phyloP scores from a whole-genome alignment of 2,329 filamentous ascomycete species.

The Botrytis elliptica region DNA sequence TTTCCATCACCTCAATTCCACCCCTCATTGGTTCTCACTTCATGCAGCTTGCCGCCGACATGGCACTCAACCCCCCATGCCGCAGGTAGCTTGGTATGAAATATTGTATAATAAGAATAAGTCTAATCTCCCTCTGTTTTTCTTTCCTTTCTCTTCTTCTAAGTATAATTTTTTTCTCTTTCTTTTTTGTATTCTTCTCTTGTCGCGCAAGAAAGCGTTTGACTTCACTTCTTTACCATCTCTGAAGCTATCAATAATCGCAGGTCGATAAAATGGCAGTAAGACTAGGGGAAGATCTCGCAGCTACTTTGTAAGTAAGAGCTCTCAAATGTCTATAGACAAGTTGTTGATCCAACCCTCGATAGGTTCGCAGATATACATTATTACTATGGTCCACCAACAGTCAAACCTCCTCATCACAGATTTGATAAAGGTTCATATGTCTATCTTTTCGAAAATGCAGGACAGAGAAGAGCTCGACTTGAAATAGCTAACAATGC shows the following conservation, averaged over 20 bases:
- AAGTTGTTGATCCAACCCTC: slow-evolving; percentile 23
- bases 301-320: slow-evolving; percentile 50
- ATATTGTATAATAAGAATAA: not conserved
- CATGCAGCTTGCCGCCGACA: slow-evolving; percentile 21
- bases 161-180: not conserved
- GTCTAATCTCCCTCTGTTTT: not conserved
- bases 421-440: slow-evolving; percentile 79
- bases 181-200: not conserved
- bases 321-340: slow-evolving; percentile 31
- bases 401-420: slow-evolving; percentile 68
- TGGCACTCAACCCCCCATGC: slow-evolving; percentile 12
- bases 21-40: slow-evolving; percentile 11
- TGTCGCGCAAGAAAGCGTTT: slow-evolving; percentile 6
- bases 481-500: slow-evolving; percentile 75
- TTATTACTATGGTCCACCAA: slow-evolving; percentile 72
- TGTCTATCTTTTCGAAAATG: slow-evolving; percentile 76
- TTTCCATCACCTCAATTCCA: slow-evolving; percentile 6
- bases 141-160: not conserved
- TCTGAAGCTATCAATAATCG: slow-evolving; percentile 15
- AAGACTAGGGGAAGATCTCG: slow-evolving; percentile 50
- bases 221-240: slow-evolving; percentile 1
- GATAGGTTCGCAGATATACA: slow-evolving; percentile 73
- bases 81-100: slow-evolving; percentile 12
- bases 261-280: slow-evolving; percentile 45
- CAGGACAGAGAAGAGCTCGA: slow-evolving; percentile 63